phyloP scores from a whole-genome alignment of 179 eudicot genomes.

The Spergularia azorica region DNA sequence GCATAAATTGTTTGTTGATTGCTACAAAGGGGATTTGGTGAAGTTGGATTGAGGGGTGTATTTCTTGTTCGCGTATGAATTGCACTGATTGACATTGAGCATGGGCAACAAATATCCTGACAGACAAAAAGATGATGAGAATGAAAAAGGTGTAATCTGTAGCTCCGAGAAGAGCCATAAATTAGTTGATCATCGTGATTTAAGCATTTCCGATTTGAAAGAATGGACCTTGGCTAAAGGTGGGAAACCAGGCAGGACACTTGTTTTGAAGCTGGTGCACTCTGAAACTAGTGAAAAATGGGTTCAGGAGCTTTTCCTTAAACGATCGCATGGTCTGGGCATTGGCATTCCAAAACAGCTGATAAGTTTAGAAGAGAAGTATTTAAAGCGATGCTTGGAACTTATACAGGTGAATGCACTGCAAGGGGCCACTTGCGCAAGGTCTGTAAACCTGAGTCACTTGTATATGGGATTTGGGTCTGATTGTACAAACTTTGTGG shows the following conservation, averaged over 20 bases:
- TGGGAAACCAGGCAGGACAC: conserved; percentile 31
- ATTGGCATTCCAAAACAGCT: conserved; percentile 59
- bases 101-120: conserved; percentile 43
- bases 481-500: conserved; percentile 25
- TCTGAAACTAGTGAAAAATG: conserved; percentile 37
- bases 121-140: conserved; percentile 34
- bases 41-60: neutral
- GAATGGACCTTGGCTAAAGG: conserved; percentile 31
- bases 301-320: conserved; percentile 45
- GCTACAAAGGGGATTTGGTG: neutral
- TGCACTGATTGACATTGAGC: conserved; percentile 19
- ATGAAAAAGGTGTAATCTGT: conserved; percentile 25
- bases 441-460: conserved; percentile 29
- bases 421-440: conserved; percentile 41
- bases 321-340: conserved; percentile 30
- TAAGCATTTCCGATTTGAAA: conserved; percentile 26
- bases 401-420: conserved; percentile 50
- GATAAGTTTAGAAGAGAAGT: conserved; percentile 66
- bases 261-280: conserved; percentile 39
- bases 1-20: neutral
- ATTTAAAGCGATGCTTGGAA: conserved; percentile 65
- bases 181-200: conserved; percentile 18
- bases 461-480: conserved; percentile 31
- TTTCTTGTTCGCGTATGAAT: conserved; percentile 21
- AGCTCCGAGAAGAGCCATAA: conserved; percentile 22